Evolutionary conservation across 768 basidiomycete genomes (phyloP), one percentile per base, ranked within the genome.

Genomic region (Strobilomyces echinocephalus): DNA sequence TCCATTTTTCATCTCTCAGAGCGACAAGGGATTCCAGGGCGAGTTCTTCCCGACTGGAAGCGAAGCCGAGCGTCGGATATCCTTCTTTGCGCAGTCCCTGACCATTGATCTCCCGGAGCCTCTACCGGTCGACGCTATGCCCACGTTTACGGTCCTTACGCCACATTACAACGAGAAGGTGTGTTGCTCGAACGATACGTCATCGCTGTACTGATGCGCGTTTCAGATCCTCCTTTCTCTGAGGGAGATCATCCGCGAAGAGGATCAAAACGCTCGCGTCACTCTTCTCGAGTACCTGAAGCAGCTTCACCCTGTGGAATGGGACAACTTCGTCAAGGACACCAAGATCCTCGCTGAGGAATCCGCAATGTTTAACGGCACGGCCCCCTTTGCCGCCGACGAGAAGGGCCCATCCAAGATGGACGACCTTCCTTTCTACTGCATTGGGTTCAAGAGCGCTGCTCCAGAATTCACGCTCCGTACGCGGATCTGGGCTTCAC

Each of bases 281-380:
- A 98, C 97, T 24, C 84, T 98, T 28, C 78, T 99, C 39, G 97
- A 97, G 72, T 99, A 98, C 74, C 79, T 99, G 62, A 99, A 99
- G 73, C 97, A 98, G 68, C 82, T 99, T 36, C 97, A 99, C 67
- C 90, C 94, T 5, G 77, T 98, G 62, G 97, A 99, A 69, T 99
- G 97, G 97, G 92, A 95, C 72, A 98, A 99, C 71, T 98, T 99
- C 58, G 97, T 99, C 62, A 94, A 93, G 77, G 97, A 99, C 69
- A 99, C 97, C 66, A 98, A 94, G 78, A 99, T 99, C 61, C 80
- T 99, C 35, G 95, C 97, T 1, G 94, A 97, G 69, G 97, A 99
- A 67, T 91, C 91, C 3, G 83, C 87, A 31, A 81, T 87, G 79
- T 93, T 85, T 70, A 87, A 84, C 57, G 91, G 89, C 16, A 73